Base-by-base conservation (phyloP, 208 protist species). In the Crithidia bombi region DNA sequence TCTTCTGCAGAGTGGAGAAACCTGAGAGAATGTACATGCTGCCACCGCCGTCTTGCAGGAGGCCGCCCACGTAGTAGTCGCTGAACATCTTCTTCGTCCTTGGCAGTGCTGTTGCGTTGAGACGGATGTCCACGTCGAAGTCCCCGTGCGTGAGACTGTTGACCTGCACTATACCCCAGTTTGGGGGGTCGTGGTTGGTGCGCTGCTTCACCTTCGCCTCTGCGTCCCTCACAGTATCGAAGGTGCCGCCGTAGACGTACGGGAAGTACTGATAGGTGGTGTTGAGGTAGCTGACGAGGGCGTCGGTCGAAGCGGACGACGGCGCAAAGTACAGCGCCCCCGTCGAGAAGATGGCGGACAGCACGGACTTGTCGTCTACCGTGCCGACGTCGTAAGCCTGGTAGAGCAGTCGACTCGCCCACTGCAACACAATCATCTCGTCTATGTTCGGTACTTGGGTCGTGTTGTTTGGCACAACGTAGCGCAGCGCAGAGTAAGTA, bases 261-360 rank as follows among this genome's bases (percentile, higher is more conserved):
- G 17, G 17, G 64, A 90, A 90, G 65, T 78, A 82, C 10, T n/a
- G 25, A 2, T 68, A 84, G 9, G 21, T 73, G 5, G 21, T n/a
- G 6, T 73, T 59, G 17, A 91, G 51, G 61, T 87, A 73, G 21
- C 17, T 38, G 6, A 87, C 69, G 12, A 93, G 69, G 23, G 25
- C 41, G 15, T 51, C 36, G 39, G 75, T 83, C 19, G 57, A 74
- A 3, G 65, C 0, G 4, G 75, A 83, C 32, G 71, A 38, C 19
- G 86, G 86, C 1, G 81, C 50, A 21, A 91, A 80, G 70, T 81
- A 87, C 19, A 91, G 73, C 28, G 33, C 66, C 33, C 86, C 86
- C 9, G 69, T 78, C 46, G 71, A 83, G 30, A 75, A 74, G 43
- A 89, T 82, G 36, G 78, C 69, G 15, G 66, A 46, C 15, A 59